Base-by-base conservation (phyloP, 1,284 basidiomycete species). In the Violaceomyces palustris region DNA sequence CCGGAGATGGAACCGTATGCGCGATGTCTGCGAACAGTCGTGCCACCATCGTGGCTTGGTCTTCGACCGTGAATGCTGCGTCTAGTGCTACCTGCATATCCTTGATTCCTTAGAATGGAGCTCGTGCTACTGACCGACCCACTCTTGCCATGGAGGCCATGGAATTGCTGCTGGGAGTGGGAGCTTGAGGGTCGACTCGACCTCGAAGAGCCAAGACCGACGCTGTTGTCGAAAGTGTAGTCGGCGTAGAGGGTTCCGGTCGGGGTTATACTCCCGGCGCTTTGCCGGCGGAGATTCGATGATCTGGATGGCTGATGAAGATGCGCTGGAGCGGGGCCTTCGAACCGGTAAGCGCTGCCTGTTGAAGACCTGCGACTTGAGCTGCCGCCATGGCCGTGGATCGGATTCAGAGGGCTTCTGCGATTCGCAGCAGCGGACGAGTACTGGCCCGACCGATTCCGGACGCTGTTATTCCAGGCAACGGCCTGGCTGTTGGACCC, bases 261-360 rank as follows among this genome's bases (percentile, higher is more conserved):
- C 2, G 65, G 65, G 11, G 65, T 68, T 32, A 68, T 68, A 45
- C 65, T 68, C 12, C 64, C 65, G 11, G 65, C 65, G 19, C 64
- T 66, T 51, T 52, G 51, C 25, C 65, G 39, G 6, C 65, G 39
- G 21, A 55, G 34, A 42, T 55, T 64, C 24, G 35, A n/a, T n/a
- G n/a, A n/a, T n/a, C n/a, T n/a, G n/a, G n/a, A n/a, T n/a, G n/a
- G n/a, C 15, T 12, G 45, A 39, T 27, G 33, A 18, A 11, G 30
- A 33, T n/a, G 18, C 34, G 15, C 26, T 7, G 12, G 21, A 5
- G 17, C 19, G 9, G 24, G 26, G 17, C 48, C 37, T 10, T 48
- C 36, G 3, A 40, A 30, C 28, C 49, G 48, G 9, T 61, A 35
- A 14, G 52, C 50, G 43, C 54, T 61, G 15, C 61, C 60, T 7